Base-by-base conservation (phyloP, 1,284 basidiomycete species). In the Ustilago crameri region DNA sequence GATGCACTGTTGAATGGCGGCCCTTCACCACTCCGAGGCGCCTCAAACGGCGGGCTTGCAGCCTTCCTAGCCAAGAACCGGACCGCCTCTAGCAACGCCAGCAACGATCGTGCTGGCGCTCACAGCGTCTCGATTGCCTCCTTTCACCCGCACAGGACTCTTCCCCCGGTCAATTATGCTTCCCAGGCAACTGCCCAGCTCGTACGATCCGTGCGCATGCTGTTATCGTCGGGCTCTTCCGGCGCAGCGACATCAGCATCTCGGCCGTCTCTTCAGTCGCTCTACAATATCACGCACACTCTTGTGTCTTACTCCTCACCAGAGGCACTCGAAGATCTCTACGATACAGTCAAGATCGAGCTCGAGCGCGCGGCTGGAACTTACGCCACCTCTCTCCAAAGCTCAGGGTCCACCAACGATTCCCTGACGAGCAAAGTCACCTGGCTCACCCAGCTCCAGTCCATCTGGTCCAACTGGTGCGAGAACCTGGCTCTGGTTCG, bases 311-410 rank as follows among this genome's bases (percentile, higher is more conserved):
- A 60, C 34, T 58, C 54, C 8, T 42, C 61, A 5, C 18, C 34
- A 14, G 32, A 60, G 27, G n/a, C 35, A 0, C 24, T 68, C 23
- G 48, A 52, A 9, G 66, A 68, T 18, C 64, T 80, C 2, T 80
- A 77, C 60, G 75, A 78, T 30, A 44, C 60, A 14, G 50, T 79
- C 53, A 75, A 72, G 76, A 74, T 77, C 51, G 78, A 77, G 26
- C 46, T 77, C 18, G 76, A 80, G 55, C 55, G 77, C 5, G 74
- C 71, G 4, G 70, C 63, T 10, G 69, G 75, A 20, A 55, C 51
- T 23, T 48, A 58, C 15, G 72, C 72, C 8, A 24, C 42, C 17
- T 15, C 53, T 15, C 54, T 80, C 15, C 45, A 63, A 17, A 59
- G 63, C 42, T 48, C 61, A 5, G 67, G 54, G 2, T 49, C 71